Evolutionary conservation across 164 flowering plant genomes (phyloP), one percentile per base, ranked within the genome.

Genomic region (Kingdonia uniflora): DNA sequence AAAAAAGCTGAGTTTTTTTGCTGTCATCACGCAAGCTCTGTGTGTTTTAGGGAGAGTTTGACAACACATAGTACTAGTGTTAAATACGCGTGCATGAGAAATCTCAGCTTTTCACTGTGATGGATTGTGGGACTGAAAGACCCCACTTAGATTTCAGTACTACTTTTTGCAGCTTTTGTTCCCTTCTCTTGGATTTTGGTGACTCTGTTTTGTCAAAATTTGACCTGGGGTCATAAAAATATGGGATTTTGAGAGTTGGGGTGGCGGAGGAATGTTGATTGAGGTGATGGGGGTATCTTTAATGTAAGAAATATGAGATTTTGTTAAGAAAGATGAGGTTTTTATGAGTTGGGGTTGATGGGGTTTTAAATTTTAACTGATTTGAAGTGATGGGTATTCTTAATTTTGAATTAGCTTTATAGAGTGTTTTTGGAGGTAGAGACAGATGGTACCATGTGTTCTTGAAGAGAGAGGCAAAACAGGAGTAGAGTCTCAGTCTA

Each of bases 141-240:
- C 74, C 71, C 78, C 78, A 67, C 74, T 51, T 53, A 59, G 75
- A 68, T 70, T 72, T 65, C 65, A 52, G 47, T 40, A 49, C 33
- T 65, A 68, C 40, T 50, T 50, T 81, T 79, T 72, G 65, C 81
- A 71, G 79, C 61, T 74, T 63, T 66, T 74, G 78, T 70, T 77
- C 68, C 64, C 66, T 57, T 65, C 62, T 67, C 72, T 75, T 76
- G 76, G 67, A 69, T 69, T 69, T 67, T 8, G 35, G 48, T 59
- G 44, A 42, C 68, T 65, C 74, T 68, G 61, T 59, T 60, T 45
- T 67, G 52, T n/a, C n/a, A n/a, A n/a, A n/a, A n/a, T n/a, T n/a
- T n/a, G 58, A 29, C 35, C 8, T 8, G 8, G 35, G 35, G 6
- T 29, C 8, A n/a, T n/a, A n/a, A n/a, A n/a, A n/a, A n/a, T n/a